Conservation (phyloP, 140 eudicot genomes). For the Bidens hawaiensis region DNA sequence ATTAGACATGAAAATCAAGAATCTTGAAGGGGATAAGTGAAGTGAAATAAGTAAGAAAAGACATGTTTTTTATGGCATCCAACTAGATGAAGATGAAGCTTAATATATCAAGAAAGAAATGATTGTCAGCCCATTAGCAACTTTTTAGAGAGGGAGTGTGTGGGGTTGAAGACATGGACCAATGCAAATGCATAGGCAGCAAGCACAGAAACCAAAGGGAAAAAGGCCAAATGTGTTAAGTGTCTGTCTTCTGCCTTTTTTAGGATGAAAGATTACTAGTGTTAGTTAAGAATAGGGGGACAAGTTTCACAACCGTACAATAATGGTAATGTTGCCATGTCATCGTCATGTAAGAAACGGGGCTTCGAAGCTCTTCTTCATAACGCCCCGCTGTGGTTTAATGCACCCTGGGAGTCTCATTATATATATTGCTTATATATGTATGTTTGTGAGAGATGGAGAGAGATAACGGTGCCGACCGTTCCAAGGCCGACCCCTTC, state of each 20-base stretch:
- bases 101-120: conserved; percentile 42
- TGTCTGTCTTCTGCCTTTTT: conserved; percentile 63
- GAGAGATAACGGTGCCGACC: no score
- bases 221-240: conserved; percentile 46
- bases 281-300: conserved; percentile 14
- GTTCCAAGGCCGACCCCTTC: no score
- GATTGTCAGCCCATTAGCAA: conserved; percentile 59
- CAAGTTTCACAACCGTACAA: conserved; percentile 47
- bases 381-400: no score
- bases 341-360: no score
- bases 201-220: conserved; percentile 69
- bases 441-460: no score
- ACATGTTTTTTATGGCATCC: conserved; percentile 25
- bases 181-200: conserved; percentile 15
- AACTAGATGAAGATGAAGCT: conserved; percentile 22
- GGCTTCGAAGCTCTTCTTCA: no score
- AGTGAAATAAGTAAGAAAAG: conserved; percentile 31
- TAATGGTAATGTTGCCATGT: no score
- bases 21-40: conserved; percentile 30
- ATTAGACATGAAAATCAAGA: conserved; percentile 19
- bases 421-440: no score
- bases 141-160: background rate
- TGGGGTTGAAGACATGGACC: no score
- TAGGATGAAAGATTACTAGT: conserved; percentile 27
- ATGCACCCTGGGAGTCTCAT: no score